Conservation (phyloP, 2,329 filamentous ascomycete species). For the Neonectria magnoliae region DNA sequence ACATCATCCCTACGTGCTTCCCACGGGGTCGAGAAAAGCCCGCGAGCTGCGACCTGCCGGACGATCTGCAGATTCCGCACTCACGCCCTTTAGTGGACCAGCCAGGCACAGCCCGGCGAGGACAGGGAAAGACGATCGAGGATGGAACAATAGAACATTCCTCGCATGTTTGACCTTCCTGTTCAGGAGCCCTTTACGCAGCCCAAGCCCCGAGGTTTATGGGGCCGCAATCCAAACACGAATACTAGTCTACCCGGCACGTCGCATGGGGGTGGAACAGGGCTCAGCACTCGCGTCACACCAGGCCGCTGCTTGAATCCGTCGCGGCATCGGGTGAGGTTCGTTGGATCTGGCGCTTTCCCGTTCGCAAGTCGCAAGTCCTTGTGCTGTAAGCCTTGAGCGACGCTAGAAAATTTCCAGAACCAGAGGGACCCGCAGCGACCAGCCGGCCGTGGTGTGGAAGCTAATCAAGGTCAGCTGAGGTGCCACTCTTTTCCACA, state of each 20-base stretch:
- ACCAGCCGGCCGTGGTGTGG: slow-evolving; percentile 15
- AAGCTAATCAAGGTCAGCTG: slow-evolving; percentile 36
- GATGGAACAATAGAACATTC: slow-evolving; percentile 15
- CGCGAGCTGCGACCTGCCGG: slow-evolving; percentile 14
- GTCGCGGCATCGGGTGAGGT: slow-evolving; percentile 35
- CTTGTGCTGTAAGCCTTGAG: slow-evolving; percentile 17
- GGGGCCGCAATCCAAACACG: slow-evolving; percentile 10
- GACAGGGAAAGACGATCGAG: slow-evolving; percentile 11
- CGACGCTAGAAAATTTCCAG: slow-evolving; percentile 44
- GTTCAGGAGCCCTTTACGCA: slow-evolving; percentile 10
- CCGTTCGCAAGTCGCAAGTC: slow-evolving; percentile 2
- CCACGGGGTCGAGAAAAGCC: slow-evolving; percentile 11
- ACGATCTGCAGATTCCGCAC: slow-evolving; percentile 27
- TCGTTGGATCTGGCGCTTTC: slow-evolving; percentile 31
- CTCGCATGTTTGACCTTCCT: slow-evolving; percentile 17
- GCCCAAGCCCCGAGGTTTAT: slow-evolving; percentile 4
- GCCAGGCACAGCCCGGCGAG: background rate
- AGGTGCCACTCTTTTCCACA: slow-evolving; percentile 31
- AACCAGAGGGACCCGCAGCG: slow-evolving; percentile 19
- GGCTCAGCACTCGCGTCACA: slow-evolving; percentile 4
- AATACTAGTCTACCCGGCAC: slow-evolving; percentile 6
- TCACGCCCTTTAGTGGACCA: background rate
- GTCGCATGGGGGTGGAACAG: slow-evolving; percentile 15
- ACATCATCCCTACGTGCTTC: slow-evolving; percentile 12
- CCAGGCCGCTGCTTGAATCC: background rate